These are phyloP conservation scores for Calonectria ilicicola DNA, from an alignment of 2,329 filamentous ascomycete species.

Conservation along the genomic window DNA sequence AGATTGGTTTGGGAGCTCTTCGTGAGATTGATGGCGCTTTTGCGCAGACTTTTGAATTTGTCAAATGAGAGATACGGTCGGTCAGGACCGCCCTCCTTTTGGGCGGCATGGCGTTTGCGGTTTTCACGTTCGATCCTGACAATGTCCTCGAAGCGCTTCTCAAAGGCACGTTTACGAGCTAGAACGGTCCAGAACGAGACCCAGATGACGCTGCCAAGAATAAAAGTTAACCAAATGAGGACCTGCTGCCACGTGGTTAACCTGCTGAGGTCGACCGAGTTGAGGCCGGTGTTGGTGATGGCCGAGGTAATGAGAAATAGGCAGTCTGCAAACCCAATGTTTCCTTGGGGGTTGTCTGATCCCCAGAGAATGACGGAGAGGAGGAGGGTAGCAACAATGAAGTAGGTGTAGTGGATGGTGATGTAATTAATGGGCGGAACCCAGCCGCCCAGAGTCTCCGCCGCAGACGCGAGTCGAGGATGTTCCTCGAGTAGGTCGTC, in stretches of 20 bases:
- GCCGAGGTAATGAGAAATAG: slow-evolving; percentile 75
- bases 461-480: slow-evolving; percentile 22
- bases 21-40: not conserved
- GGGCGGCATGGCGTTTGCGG: slow-evolving; percentile 30
- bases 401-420: slow-evolving; percentile 76
- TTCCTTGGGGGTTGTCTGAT: slow-evolving; percentile 61
- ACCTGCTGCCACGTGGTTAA: slow-evolving; percentile 77
- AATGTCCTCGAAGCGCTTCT: slow-evolving; percentile 68
- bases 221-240: slow-evolving; percentile 72
- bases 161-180: slow-evolving; percentile 71
- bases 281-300: slow-evolving; percentile 76
- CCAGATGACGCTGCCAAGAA: slow-evolving; percentile 75
- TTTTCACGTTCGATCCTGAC: slow-evolving; percentile 55
- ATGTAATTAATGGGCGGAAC: slow-evolving; percentile 69
- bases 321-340: slow-evolving; percentile 72
- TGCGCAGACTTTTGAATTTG: slow-evolving; percentile 33
- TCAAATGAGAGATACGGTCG: slow-evolving; percentile 35
- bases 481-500: slow-evolving; percentile 37
- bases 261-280: slow-evolving; percentile 73
- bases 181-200: slow-evolving; percentile 74
- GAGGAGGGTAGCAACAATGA: slow-evolving; percentile 66
- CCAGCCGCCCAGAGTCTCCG: slow-evolving; percentile 6
- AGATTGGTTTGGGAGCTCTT: not conserved
- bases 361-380: slow-evolving; percentile 72
- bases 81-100: slow-evolving; percentile 19